Evolutionary conservation across 306 rosid species (phyloP).

Genomic region (Lathyrus aphaca): DNA sequence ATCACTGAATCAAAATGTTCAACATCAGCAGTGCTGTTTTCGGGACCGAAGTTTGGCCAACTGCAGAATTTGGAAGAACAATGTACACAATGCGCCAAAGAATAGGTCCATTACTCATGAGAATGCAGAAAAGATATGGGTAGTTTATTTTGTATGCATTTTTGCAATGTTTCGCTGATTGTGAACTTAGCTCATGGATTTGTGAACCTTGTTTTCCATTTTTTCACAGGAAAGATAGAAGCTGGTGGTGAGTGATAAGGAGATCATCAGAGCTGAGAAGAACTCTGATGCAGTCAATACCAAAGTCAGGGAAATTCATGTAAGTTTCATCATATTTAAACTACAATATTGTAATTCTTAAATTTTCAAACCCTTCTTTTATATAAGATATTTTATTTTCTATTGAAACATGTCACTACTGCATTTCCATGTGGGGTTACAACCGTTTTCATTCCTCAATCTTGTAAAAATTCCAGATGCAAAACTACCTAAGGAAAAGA

Average conservation of each 20-base stretch:
- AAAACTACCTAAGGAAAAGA: no score
- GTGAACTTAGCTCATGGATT: background rate
- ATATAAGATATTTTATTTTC: background rate
- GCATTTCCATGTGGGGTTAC: no score
- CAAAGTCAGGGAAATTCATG: constrained; percentile 92
- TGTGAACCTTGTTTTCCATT: background rate
- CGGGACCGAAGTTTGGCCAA: constrained; percentile 89
- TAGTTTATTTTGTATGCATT: constrained; percentile 43
- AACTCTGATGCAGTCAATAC: constrained; percentile 78
- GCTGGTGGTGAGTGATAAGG: constrained; percentile 65
- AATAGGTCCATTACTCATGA: constrained; percentile 78
- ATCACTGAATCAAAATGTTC: constrained; percentile 37
- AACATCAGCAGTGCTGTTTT: constrained; percentile 72
- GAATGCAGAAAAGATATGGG: constrained; percentile 84
- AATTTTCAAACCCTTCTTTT: constrained; percentile 16
- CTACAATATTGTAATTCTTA: constrained; percentile 29
- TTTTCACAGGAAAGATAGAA: constrained; percentile 62
- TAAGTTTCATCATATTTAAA: constrained; percentile 44
- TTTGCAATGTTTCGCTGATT: background rate
- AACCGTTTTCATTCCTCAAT: no score
- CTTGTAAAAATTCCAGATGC: no score
- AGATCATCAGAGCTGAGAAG: constrained; percentile 90
- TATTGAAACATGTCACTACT: no score
- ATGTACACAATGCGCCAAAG: constrained; percentile 91
- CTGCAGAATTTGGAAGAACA: constrained; percentile 91